Evolutionary conservation across 441 rosid species (phyloP), one percentile per base, ranked within the genome.

Genomic region (Gossypium gossypioides): DNA sequence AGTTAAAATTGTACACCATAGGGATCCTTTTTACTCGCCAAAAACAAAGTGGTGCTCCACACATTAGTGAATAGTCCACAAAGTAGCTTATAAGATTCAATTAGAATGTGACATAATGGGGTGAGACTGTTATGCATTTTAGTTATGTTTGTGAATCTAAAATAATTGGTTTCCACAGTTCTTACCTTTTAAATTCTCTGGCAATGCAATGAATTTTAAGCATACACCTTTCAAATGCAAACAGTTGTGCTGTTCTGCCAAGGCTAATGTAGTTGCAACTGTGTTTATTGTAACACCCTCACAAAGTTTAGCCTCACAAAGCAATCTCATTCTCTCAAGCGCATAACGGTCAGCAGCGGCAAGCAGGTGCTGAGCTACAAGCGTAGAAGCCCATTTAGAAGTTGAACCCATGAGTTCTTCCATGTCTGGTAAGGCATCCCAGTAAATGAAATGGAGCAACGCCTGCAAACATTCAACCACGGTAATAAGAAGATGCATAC

Each of bases 241-340:
- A 80, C 97, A 89, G 19, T 89, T 94, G 73, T 91, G 98, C 83
- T 88, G 97, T 81, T 93, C 97, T 15, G 97, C 98, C 86, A 93
- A 83, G 64, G 95, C 97, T 76, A 93, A 84, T 51, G 96, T 91
- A 19, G 96, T 91, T 76, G 97, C 97, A 61, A 89, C 96, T 0
- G 97, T 87, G 79, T 91, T 88, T 84, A 86, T 85, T 64, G 96
- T 83, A 40, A 91, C 86, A 79, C 86, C 90, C 71, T 88, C 93
- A 71, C 93, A 87, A 8, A 93, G 91, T 75, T 80, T 86, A 59
- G 87, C 86, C 81, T 93, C 98, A 34, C 95, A 93, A 6, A 93
- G 85, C 80, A 85, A 75, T 81, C 87, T 84, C 64, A 93, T 88
- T 79, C 96, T 87, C 76, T 93, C 97, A 44, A 91, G 84, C n/a